Evolutionary conservation across 2,329 filamentous ascomycete genomes (phyloP), one percentile per base, ranked within the genome.

Genomic region (Aaosphaeria pasadenensis): DNA sequence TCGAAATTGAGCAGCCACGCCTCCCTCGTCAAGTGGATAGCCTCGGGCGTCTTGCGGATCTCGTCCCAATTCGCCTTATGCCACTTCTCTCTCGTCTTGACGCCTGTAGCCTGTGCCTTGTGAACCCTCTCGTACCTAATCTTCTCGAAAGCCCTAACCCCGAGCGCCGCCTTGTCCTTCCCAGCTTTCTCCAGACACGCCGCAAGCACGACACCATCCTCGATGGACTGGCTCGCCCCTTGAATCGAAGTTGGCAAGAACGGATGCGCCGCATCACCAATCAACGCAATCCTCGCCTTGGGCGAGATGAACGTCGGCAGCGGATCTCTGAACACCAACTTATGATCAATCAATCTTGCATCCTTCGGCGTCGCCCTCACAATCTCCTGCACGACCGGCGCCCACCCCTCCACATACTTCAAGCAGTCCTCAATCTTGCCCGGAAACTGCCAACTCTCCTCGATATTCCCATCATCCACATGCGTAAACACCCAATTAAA

Each of bases 181-280:
- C 60, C 61, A 2, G 60, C 58, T 33, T 63, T 41, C 42, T 60
- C 55, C 33, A 66, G 40, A 42, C 60, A 63, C 4, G 57, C 45
- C 3, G 63, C 63, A 7, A 67, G 38, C 11, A 64, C 60, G 1
- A 64, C 58, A 6, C 61, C 62, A 56, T 79, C 79, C 62, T 81
- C 79, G 24, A 77, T 78, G 0, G 78, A 77, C 60, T 81, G 77
- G 47, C 75, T 76, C 1, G 77, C 77, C 4, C 78, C 78, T 54
- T 81, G 77, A 0, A 77, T 77, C 39, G 73, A 77, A 0, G 77
- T 80, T 0, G 78, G 78, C 4, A 81, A 63, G 57, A 80, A 78
- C 0, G 77, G 72, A 57, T 81, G 78, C 45, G 77, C 79, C 43
- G 76, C 76, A 55, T 82, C 78, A 2, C 79, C 79, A 5, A 81